Base-by-base conservation (phyloP, 2,329 filamentous ascomycete species). In the Tolypocladium amazonense region DNA sequence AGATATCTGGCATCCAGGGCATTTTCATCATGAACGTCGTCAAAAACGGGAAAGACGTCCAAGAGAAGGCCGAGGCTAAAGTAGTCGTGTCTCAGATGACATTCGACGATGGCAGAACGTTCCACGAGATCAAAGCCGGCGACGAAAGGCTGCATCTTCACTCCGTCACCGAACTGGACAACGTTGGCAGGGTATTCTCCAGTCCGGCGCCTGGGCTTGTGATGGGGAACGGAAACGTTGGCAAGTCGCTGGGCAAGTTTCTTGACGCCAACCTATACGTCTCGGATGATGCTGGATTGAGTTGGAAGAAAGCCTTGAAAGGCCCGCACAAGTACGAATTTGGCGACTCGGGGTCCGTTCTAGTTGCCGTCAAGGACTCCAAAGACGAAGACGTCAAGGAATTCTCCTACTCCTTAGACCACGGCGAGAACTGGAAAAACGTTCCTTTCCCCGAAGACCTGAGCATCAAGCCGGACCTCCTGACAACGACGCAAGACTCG, bases 291-390 rank as follows among this genome's bases (percentile, higher is more conserved):
- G 93, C 92, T 25, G 94, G 94, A 47, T 76, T 90, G 62, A 92
- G 86, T 1, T 99, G 95, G 94, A 84, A 79, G 43, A 79, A 86
- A 69, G 83, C 87, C 0, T 80, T 90, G 6, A 79, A 92, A 20
- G 90, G 90, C 25, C 89, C 92, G 15, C 92, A 97, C 76, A 94
- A 95, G 72, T 99, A 96, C 73, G 92, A 97, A 69, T 95, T 97
- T 71, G 94, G 94, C 58, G 93, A 97, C 67, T 88, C 95, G 65
- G 94, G 94, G 1, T 92, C 92, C 20, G 83, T 99, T 25, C 78
- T 99, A 37, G 81, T 97, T 37, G 94, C 94, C 4, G 79, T 97
- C 43, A 81, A 83, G 63, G 90, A 96, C 67, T 90, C 88, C 1
- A 76, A 85, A 43, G 76, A 86, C 60, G 78, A 88, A 59, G 80